Percentiles rank a stretch among this genome's conserved stretches.
phyloP scores from a whole-genome alignment of 2,329 filamentous ascomycete genomes.

The Rutstroemia sp. region DNA sequence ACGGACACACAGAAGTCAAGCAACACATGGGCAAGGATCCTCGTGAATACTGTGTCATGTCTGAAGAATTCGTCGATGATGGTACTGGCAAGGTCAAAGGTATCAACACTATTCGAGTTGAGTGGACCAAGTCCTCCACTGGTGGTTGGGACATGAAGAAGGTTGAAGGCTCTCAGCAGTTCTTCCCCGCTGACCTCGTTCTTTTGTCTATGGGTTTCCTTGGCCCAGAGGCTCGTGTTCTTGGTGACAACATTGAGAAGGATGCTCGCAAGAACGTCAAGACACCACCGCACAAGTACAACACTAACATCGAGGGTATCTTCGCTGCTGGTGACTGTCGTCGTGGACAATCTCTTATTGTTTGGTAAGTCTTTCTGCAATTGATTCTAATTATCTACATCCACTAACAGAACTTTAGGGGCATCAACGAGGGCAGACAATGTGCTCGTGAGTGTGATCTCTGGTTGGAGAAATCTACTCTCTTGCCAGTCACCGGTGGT shows the following conservation, averaged over 20 bases:
- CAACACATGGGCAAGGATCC: constrained; percentile 95
- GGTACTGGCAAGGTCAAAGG: constrained; percentile 83
- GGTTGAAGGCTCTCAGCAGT: constrained; percentile 84
- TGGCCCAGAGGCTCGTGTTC: constrained; percentile 80
- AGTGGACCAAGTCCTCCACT: constrained; percentile 85
- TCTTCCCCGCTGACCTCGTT: constrained; percentile 93
- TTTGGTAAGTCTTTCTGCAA: constrained; percentile 61
- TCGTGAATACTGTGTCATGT: constrained; percentile 97
- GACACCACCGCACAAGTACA: constrained; percentile 80
- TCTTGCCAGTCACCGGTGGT: constrained; percentile 83
- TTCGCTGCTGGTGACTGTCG: constrained; percentile 95
- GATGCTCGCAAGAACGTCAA: constrained; percentile 94
- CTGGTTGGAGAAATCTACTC: constrained; percentile 72
- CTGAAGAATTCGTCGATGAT: constrained; percentile 90
- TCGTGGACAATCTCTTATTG: constrained; percentile 89
- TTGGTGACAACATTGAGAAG: constrained; percentile 84
- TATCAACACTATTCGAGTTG: constrained; percentile 91
- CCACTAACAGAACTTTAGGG: constrained; percentile 46
- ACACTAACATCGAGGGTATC: constrained; percentile 79
- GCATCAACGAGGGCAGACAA: constrained; percentile 95
- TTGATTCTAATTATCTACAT: neutral
- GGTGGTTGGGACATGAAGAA: constrained; percentile 99
- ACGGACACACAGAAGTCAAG: constrained; percentile 91
- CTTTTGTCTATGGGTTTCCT: constrained; percentile 96
- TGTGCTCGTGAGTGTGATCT: constrained; percentile 86